phyloP scores from a whole-genome alignment of 805 yeast genomes.

The Saccharomycopsis sp. region DNA sequence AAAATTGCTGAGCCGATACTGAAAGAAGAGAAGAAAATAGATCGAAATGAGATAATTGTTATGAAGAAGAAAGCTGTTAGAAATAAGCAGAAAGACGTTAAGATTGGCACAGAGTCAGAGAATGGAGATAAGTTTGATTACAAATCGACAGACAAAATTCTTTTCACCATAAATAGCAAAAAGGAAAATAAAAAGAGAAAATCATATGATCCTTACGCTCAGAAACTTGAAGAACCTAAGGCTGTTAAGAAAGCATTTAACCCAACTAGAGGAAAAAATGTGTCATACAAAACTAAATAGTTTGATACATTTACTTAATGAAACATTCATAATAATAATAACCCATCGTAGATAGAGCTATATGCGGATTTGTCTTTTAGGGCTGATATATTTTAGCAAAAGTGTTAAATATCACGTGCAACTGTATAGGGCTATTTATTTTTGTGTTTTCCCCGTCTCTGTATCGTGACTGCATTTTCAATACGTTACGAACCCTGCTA shows the following conservation, averaged over 20 bases:
- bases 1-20: conserved; percentile 1
- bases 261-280: conserved; percentile 13
- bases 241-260: conserved; percentile 31
- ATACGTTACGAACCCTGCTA: neutral
- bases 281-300: conserved; percentile 18
- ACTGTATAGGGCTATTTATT: neutral
- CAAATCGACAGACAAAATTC: conserved; percentile 35
- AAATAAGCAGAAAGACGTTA: conserved; percentile 5
- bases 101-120: conserved; percentile 6
- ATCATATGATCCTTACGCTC: conserved; percentile 54
- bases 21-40: neutral
- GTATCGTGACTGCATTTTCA: neutral
- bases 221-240: conserved; percentile 43
- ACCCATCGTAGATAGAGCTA: neutral
- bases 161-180: conserved; percentile 22
- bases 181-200: conserved; percentile 32
- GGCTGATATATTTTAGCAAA: too few species aligned
- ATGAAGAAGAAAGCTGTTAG: conserved; percentile 12
- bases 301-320: neutral
- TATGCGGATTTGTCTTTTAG: neutral
- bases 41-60: conserved; percentile 17
- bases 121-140: conserved; percentile 35
- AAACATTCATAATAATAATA: neutral
- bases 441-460: neutral
- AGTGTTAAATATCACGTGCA: too few species aligned